phyloP scores from a whole-genome alignment of 2,329 filamentous ascomycete genomes.

The Aphanocladium album region DNA sequence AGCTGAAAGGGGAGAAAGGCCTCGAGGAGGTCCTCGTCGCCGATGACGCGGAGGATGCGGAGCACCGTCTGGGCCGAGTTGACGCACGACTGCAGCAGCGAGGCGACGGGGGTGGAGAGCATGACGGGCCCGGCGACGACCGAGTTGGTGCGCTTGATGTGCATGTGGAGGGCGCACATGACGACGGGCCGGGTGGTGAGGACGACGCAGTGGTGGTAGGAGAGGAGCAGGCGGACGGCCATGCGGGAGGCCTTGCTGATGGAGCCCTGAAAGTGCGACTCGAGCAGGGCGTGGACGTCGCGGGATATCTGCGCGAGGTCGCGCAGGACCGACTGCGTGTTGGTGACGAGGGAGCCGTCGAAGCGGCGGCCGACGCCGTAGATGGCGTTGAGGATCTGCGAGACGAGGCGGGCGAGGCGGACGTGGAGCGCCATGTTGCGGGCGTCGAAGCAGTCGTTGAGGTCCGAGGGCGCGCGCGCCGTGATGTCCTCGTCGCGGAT shows the following conservation, averaged over 20 bases:
- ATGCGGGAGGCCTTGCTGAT: slow-evolving; percentile 25
- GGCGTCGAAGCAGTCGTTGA: slow-evolving; percentile 22
- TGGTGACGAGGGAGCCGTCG: slow-evolving; percentile 23
- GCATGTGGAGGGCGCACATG: slow-evolving; percentile 29
- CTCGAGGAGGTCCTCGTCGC: slow-evolving; percentile 27
- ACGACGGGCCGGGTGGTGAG: slow-evolving; percentile 26
- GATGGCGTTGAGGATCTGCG: slow-evolving; percentile 13
- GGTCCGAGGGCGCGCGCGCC: slow-evolving; percentile 24
- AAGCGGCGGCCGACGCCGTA: slow-evolving; percentile 24
- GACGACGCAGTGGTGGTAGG: slow-evolving; percentile 26
- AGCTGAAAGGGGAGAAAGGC: slow-evolving; percentile 37
- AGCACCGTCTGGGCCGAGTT: slow-evolving; percentile 25
- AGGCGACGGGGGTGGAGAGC: slow-evolving; percentile 23
- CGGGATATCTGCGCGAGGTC: slow-evolving; percentile 23
- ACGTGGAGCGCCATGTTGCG: slow-evolving; percentile 23
- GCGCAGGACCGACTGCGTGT: slow-evolving; percentile 24
- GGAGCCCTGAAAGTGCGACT: slow-evolving; percentile 24
- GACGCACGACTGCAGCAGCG: slow-evolving; percentile 25
- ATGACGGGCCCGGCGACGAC: slow-evolving; percentile 14
- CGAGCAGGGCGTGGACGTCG: slow-evolving; percentile 23
- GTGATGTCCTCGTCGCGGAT: slow-evolving; percentile 27
- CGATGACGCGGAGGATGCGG: slow-evolving; percentile 22
- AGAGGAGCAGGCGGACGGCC: slow-evolving; percentile 21
- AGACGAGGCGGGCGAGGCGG: slow-evolving; percentile 22
- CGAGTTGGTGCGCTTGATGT: slow-evolving; percentile 23